Evolutionary conservation across 352 stramenopile species (phyloP), one percentile per base, ranked within the genome.

Genomic region (Halophytophthora polymorphica): DNA sequence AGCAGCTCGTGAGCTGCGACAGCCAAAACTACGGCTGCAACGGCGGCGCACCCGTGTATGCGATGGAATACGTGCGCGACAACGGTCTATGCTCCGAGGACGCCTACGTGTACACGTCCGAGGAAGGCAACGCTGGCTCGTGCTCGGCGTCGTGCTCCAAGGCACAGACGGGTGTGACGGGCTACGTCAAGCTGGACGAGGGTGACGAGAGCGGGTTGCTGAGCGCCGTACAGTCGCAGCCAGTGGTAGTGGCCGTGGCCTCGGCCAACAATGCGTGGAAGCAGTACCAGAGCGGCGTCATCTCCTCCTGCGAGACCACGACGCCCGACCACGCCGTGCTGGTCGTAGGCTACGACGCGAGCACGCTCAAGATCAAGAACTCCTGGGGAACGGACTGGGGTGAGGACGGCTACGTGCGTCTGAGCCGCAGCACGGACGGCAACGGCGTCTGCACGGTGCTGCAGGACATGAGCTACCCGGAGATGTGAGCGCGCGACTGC

Each of bases 281-380:
- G 81, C 97, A 98, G 58, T 99, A 99, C 90, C 86, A 73, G 36
- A 71, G 72, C 25, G 96, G 97, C 19, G 88, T 99, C 6, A 68
- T 98, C 29, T 76, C 58, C 34, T 66, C 50, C 15, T 81, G 69
- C 43, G 81, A 73, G 47, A 84, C 86, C 47, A 71, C 82, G 31
- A 78, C 89, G 19, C 84, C 99, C 45, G 97, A 99, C 72, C 97
- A 99, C 69, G 97, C 95, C 36, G 90, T 99, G 17, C 77, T 99
- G 21, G 88, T 84, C 0, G 95, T 99, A 2, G 96, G 96, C 21
- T 99, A 98, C 71, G 89, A 93, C 50, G 65, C 71, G 28, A 80
- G 70, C 0, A 73, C 71, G 18, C 96, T 92, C 74, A 98, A 98
- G 66, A 83, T 99, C 28, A 98, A 97, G 61, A 99, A 99, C 77